Evolutionary conservation across 179 eudicot species (phyloP).

Genomic region (Heliamphora pulchella): DNA sequence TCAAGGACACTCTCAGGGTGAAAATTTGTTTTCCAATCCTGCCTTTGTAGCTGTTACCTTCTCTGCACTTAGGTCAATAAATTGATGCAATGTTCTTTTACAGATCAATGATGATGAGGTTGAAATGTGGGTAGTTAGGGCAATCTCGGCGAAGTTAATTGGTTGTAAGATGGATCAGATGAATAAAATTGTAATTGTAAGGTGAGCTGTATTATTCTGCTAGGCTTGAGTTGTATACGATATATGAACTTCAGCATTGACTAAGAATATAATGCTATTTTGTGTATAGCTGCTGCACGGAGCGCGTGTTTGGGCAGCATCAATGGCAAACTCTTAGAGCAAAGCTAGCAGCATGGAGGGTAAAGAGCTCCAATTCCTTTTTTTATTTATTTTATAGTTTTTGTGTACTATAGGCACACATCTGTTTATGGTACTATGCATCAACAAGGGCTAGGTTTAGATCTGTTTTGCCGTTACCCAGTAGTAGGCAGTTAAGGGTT

Average conservation of each 20-base stretch:
- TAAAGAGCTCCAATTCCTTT: conserved; percentile 23
- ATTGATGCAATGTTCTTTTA: neutral
- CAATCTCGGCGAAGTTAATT: conserved; percentile 69
- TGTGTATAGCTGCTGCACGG: conserved; percentile 55
- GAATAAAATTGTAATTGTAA: conserved; percentile 71
- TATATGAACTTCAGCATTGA: neutral
- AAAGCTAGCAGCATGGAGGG: conserved; percentile 85
- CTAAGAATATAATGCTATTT: neutral
- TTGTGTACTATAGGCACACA: neutral
- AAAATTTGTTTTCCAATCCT: conserved; percentile 18
- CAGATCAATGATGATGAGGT: conserved; percentile 83
- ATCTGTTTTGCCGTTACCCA: neutral
- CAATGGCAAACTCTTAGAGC: conserved; percentile 73
- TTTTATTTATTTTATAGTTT: neutral
- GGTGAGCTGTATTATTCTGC: conserved; percentile 28
- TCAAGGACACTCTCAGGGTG: conserved; percentile 70
- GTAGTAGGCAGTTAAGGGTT: neutral
- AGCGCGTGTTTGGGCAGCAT: conserved; percentile 71
- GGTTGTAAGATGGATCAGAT: conserved; percentile 95
- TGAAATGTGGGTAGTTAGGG: conserved; percentile 83
- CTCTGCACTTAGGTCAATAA: neutral
- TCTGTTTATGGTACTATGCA: neutral
- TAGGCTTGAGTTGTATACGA: neutral
- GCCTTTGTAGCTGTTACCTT: conserved; percentile 4
- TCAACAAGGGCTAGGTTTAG: neutral